Evolutionary conservation across 208 protist species (phyloP), one percentile per base, ranked within the genome.

Genomic region (Acanthamoeba lugdunensis): DNA sequence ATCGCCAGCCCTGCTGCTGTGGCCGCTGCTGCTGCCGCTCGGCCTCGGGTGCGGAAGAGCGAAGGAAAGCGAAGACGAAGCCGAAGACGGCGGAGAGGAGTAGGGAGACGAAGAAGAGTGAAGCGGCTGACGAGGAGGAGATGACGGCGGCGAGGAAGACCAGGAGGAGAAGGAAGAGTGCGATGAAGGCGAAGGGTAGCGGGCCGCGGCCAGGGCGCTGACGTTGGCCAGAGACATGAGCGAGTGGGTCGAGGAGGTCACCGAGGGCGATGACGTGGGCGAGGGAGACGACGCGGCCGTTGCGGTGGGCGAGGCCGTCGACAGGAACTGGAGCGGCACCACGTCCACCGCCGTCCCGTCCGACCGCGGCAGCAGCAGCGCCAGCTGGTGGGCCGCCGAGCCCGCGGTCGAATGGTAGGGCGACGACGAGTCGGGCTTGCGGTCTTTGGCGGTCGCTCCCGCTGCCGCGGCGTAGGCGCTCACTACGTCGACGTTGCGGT

Each of bases 291-390:
- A 71, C 4, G 37, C 16, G 4, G 41, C 21, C n/a, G 45, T 81
- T 37, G 30, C 45, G 2, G 73, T 81, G 16, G 73, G 33, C n/a
- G 73, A 50, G 5, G 65, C 65, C 8, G n/a, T 37, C 23, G 23
- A 37, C 25, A 87, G 28, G 50, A 63, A 87, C 41, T 87, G 79
- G 52, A 87, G 41, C 16, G 79, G 45, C 11, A 87, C 79, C 4
- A 87, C 30, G 52, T 87, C 79, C 6, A 87, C 79, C 28, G 79
- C 79, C 50, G 79, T 65, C n/a, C 79, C 79, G 52, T 87, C 79
- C n/a, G 50, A 41, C 25, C 79, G 18, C 6, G 79, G 79, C 25
- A 87, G n/a, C 7, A 87, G 79, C 3, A 87, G 18, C 9, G 79
- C 79, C 50, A 87, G 25, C 48, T 87, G 79, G 25, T 87, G 79